Percentiles rank a stretch among this genome's conserved stretches.
These are phyloP conservation scores for Aspergillus piperis DNA, from an alignment of 2,329 filamentous ascomycete species.

Conservation along the genomic window DNA sequence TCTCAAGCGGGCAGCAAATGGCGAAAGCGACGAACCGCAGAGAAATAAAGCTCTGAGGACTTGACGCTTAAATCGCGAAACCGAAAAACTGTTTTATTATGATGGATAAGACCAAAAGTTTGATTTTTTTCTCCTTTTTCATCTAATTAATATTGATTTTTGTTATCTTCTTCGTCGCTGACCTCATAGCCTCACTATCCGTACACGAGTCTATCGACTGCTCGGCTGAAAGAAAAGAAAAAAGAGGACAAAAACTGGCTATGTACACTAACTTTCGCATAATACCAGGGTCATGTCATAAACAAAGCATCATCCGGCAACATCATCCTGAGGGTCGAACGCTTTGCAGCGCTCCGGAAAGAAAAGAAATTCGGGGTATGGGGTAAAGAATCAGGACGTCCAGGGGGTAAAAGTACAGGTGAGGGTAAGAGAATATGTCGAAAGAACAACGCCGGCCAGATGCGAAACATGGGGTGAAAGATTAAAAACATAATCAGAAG, in stretches of 20 bases:
- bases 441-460: slow-evolving; percentile 37
- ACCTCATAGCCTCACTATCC: slow-evolving; percentile 42
- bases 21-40: slow-evolving; percentile 27
- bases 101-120: slow-evolving; percentile 16
- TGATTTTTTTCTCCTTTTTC: slow-evolving; percentile 21
- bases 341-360: slow-evolving; percentile 17
- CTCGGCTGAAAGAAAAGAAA: slow-evolving; percentile 19
- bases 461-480: slow-evolving; percentile 27
- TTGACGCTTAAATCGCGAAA: slow-evolving; percentile 11
- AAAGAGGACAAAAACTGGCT: slow-evolving; percentile 28
- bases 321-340: slow-evolving; percentile 24
- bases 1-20: slow-evolving; percentile 34
- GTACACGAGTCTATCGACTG: slow-evolving; percentile 35
- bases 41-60: slow-evolving; percentile 30
- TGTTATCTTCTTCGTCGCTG: slow-evolving; percentile 35
- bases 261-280: slow-evolving; percentile 43
- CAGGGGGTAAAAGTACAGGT: slow-evolving; percentile 31
- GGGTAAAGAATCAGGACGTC: slow-evolving; percentile 14
- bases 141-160: slow-evolving; percentile 36
- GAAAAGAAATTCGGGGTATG: slow-evolving; percentile 10
- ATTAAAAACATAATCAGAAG: slow-evolving; percentile 16
- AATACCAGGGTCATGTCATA: slow-evolving; percentile 26
- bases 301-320: slow-evolving; percentile 22
- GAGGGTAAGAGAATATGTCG: slow-evolving; percentile 21
- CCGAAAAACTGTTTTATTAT: not conserved